phyloP scores from a whole-genome alignment of 2,329 filamentous ascomycete genomes.

The Botrytis cinerea region DNA sequence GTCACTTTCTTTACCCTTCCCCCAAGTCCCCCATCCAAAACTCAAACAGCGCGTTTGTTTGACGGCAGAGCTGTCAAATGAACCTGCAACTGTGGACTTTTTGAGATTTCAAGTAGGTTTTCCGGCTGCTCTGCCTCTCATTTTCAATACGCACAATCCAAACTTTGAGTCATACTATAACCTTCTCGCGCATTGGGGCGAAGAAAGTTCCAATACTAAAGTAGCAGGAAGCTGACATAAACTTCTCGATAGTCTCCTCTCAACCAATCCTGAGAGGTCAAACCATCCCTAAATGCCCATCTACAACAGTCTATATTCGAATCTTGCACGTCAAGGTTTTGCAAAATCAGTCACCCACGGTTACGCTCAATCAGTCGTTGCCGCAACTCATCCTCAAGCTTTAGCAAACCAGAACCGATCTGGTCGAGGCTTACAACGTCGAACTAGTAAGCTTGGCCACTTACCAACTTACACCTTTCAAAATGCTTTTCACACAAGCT shows the following conservation, averaged over 20 bases:
- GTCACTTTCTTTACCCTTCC: conserved; percentile 13
- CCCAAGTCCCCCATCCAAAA: conserved; percentile 32
- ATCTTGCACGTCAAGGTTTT: conserved; percentile 96
- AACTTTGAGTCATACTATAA: conserved; percentile 13
- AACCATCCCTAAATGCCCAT: conserved; percentile 85
- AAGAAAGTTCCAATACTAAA: not conserved
- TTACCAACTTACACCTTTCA: conserved; percentile 65
- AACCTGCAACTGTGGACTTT: conserved; percentile 71
- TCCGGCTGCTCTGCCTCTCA: not conserved
- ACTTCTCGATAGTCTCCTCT: conserved; percentile 38
- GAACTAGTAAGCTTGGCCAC: conserved; percentile 50
- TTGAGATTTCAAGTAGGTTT: conserved; percentile 36
- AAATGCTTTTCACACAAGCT: conserved; percentile 68
- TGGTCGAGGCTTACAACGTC: conserved; percentile 60
- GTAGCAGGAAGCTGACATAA: conserved; percentile 22
- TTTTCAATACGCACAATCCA: not conserved
- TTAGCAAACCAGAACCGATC: conserved; percentile 70
- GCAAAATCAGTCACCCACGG: conserved; percentile 96
- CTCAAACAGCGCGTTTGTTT: conserved; percentile 80
- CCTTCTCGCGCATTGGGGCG: not conserved
- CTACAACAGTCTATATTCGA: conserved; percentile 68
- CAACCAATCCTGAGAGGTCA: conserved; percentile 60
- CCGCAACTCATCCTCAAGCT: conserved; percentile 84
- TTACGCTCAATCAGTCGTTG: conserved; percentile 97
- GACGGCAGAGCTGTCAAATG: conserved; percentile 95